A percentile compares a stretch with the other conserved stretches of the same genome.
These are phyloP conservation scores for Gnaphalium uliginosum DNA, from an alignment of 129 eudicot species.

Conservation along the genomic window DNA sequence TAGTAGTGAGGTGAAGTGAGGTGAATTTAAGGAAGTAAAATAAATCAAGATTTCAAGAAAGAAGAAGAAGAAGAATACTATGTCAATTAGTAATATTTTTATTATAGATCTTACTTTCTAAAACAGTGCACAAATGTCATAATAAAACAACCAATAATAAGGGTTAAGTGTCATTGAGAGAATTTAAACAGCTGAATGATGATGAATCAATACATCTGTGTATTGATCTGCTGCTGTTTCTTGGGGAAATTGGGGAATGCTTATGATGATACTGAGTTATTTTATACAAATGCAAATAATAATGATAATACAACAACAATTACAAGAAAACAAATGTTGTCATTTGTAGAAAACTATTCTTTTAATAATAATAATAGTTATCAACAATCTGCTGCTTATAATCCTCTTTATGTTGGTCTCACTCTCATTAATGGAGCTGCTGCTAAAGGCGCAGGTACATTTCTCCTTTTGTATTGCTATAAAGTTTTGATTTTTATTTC, in stretches of 20 bases:
- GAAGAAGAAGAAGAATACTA: neutral
- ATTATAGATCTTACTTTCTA: neutral
- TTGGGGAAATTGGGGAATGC: neutral
- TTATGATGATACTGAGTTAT: neutral
- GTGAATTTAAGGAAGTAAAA: neutral
- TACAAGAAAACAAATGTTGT: constrained; percentile 37
- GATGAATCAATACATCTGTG: neutral
- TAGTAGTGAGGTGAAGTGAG: neutral
- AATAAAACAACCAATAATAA: neutral
- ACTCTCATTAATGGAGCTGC: constrained; percentile 81
- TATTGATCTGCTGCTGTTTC: neutral
- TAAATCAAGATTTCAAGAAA: neutral
- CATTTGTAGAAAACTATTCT: constrained; percentile 45
- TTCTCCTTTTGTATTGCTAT: neutral
- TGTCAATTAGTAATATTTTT: too few species aligned
- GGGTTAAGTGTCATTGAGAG: neutral
- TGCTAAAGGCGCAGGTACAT: constrained; percentile 75
- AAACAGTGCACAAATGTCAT: neutral
- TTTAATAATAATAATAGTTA: constrained; percentile 8
- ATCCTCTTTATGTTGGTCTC: constrained; percentile 62
- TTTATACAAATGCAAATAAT: neutral
- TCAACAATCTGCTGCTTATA: constrained; percentile 36
- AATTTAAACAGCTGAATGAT: neutral
- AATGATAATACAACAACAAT: neutral
- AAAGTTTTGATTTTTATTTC: neutral